A percentile compares a stretch with the other conserved stretches of the same genome.
phyloP scores from a whole-genome alignment of 129 eudicot species.

The Helianthus tuberosus region DNA sequence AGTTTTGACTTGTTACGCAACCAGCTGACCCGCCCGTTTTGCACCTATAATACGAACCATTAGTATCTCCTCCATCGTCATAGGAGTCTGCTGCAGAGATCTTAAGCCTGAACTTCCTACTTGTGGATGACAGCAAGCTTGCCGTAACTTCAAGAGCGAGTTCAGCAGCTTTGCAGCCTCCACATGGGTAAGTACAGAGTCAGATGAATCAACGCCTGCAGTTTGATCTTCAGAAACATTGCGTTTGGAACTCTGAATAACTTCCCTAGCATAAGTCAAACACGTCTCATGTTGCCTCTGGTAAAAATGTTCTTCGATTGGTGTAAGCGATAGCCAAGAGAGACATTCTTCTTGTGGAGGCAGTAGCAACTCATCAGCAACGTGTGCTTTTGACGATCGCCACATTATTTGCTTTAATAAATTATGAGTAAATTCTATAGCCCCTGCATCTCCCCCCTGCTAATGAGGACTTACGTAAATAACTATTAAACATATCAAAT shows the following conservation, averaged over 20 bases:
- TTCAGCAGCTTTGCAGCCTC: conserved; percentile 93
- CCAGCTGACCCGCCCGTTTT: conserved; percentile 7
- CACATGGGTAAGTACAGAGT: conserved; percentile 59
- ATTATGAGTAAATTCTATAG: conserved; percentile 66
- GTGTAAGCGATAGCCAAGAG: conserved; percentile 84
- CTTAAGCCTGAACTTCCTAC: conserved; percentile 97
- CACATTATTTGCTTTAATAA: conserved; percentile 83
- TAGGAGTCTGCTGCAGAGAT: conserved; percentile 86
- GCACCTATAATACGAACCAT: conserved; percentile 48
- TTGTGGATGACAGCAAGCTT: conserved; percentile 99
- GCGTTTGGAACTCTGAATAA: conserved; percentile 59
- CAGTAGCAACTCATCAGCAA: conserved; percentile 79
- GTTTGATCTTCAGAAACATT: conserved; percentile 39
- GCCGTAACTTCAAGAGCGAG: conserved; percentile 93
- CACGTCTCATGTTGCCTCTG: conserved; percentile 97
- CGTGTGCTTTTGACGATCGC: conserved; percentile 84
- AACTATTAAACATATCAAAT: neutral
- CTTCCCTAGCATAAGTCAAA: conserved; percentile 72
- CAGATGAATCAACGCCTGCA: conserved; percentile 65
- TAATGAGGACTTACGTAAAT: conserved; percentile 20
- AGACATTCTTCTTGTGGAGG: conserved; percentile 93
- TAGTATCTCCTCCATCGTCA: conserved; percentile 97
- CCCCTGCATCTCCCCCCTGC: conserved; percentile 78
- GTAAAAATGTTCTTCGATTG: conserved; percentile 88
- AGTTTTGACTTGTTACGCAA: neutral